A percentile compares a stretch with the other conserved stretches of the same genome.
Conservation (phyloP, 305 asterid genomes). For the Solanum hybrid region DNA sequence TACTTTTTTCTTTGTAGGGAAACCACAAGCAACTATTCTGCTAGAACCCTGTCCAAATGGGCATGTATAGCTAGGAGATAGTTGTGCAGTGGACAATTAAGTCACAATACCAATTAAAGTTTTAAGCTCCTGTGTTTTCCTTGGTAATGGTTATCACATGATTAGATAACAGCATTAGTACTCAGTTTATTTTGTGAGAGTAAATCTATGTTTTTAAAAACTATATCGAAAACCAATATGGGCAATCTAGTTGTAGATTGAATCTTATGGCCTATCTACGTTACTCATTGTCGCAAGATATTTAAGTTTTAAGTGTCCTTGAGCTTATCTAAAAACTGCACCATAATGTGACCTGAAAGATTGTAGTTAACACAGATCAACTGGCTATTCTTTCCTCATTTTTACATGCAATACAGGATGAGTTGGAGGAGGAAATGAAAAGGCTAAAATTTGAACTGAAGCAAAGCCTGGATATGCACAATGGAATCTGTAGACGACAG, state of each 20-base stretch:
- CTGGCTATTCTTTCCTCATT: neutral
- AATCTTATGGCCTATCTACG: neutral
- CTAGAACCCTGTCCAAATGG: neutral
- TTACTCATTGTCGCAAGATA: neutral
- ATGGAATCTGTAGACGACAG: conserved; percentile 37
- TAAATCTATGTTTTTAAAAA: neutral
- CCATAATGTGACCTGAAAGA: neutral
- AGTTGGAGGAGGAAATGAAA: conserved; percentile 57
- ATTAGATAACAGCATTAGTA: neutral
- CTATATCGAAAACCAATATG: neutral
- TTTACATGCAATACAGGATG: conserved; percentile 32
- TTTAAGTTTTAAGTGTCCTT: neutral
- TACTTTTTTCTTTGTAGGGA: neutral
- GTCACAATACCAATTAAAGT: neutral
- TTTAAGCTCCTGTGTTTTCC: neutral
- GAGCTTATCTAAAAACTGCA: neutral
- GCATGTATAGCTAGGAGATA: neutral
- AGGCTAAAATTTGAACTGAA: conserved; percentile 56
- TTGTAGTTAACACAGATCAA: neutral
- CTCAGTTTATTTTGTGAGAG: neutral
- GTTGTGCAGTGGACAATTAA: neutral
- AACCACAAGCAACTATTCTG: neutral
- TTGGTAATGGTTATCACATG: neutral
- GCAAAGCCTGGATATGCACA: conserved; percentile 47
- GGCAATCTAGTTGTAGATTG: neutral